A percentile compares a stretch with the other conserved stretches of the same genome.
phyloP scores from a whole-genome alignment of 2,329 filamentous ascomycete genomes.

The Fusarium albosuccineum region DNA sequence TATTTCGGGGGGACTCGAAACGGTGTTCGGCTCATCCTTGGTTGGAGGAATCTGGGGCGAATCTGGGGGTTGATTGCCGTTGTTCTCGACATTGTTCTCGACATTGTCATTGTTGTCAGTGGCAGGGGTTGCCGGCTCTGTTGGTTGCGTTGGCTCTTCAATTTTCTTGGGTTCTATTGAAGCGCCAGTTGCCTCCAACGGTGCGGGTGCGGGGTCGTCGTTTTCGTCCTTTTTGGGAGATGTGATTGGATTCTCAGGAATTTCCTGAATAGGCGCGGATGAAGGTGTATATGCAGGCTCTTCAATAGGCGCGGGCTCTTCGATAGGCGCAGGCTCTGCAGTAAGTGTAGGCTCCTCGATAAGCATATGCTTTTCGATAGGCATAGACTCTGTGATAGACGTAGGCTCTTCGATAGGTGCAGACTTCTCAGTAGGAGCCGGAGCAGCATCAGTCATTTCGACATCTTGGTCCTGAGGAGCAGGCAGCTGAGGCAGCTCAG shows the following conservation, averaged over 20 bases:
- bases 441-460: conserved; percentile 36
- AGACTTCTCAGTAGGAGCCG: conserved; percentile 6
- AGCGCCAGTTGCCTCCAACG: conserved; percentile 18
- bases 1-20: conserved; percentile 35
- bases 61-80: conserved; percentile 19
- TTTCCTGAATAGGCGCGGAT: conserved; percentile 10
- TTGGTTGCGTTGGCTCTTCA: conserved; percentile 15
- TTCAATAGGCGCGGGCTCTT: too few relatives aligned
- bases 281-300: neutral
- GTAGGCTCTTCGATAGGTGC: neutral
- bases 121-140: conserved; percentile 4
- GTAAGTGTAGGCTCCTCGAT: neutral
- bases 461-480: conserved; percentile 33
- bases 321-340: neutral
- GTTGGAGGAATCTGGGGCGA: conserved; percentile 23
- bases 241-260: neutral
- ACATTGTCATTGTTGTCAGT: neutral
- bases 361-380: too few relatives aligned
- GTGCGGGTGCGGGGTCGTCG: conserved; percentile 1
- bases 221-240: conserved; percentile 14
- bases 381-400: neutral
- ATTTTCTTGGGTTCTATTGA: conserved; percentile 13
- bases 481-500: conserved; percentile 4
- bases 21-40: conserved; percentile 28
- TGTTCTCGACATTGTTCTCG: neutral